Evolutionary conservation across 192 early-diverging fungal species (phyloP).

Genomic region (Physocladia obscura): DNA sequence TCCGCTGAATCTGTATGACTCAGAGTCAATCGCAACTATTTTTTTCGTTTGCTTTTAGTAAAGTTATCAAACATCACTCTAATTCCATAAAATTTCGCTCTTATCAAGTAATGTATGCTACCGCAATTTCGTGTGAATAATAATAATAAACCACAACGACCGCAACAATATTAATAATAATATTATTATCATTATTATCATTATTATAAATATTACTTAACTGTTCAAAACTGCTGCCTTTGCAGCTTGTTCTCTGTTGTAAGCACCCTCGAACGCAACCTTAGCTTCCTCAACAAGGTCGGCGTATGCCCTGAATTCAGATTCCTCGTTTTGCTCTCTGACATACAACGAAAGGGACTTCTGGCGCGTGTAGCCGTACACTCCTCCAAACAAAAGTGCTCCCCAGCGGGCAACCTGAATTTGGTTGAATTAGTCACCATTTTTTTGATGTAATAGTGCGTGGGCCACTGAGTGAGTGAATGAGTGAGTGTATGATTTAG

Average conservation of each 20-base stretch:
- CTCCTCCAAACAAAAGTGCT: constrained; percentile 47
- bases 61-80: too few relatives aligned
- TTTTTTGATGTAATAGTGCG: neutral
- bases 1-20: constrained; percentile 49
- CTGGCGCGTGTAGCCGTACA: constrained; percentile 49
- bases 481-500: neutral
- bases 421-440: too few relatives aligned
- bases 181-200: too few relatives aligned
- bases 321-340: constrained; percentile 36
- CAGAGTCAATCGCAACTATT: constrained; percentile 45
- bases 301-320: constrained; percentile 32
- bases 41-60: too few relatives aligned
- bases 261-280: constrained; percentile 51
- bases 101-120: too few relatives aligned
- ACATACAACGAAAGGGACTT: constrained; percentile 43
- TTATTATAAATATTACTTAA: constrained; percentile 46
- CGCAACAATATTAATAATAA: too few relatives aligned
- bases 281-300: constrained; percentile 55
- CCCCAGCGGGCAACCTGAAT: constrained; percentile 50
- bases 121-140: too few relatives aligned
- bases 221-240: constrained; percentile 44
- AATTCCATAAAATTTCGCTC: too few relatives aligned
- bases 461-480: too few relatives aligned
- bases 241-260: constrained; percentile 45
- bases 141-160: too few relatives aligned